A percentile compares a stretch with the other conserved stretches of the same genome.
These are phyloP conservation scores for Populus simonii DNA, from an alignment of 345 rosid species.

Conservation along the genomic window DNA sequence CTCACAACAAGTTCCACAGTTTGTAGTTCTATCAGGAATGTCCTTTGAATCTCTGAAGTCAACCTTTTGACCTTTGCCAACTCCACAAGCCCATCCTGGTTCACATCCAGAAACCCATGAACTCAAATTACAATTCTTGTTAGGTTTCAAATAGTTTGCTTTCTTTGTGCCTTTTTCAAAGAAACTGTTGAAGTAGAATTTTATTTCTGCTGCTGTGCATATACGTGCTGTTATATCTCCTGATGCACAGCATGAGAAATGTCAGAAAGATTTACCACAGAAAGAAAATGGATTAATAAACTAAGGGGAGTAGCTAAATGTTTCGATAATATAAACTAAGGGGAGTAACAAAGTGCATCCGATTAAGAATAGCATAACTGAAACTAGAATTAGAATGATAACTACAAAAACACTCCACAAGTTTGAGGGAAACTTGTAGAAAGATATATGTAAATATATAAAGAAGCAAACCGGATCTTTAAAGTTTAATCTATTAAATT, in stretches of 20 bases:
- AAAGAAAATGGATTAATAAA: not conserved
- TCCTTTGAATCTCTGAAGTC: constrained; percentile 52
- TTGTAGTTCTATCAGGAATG: constrained; percentile 51
- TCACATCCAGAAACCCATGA: constrained; percentile 96
- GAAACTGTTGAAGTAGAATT: constrained; percentile 68
- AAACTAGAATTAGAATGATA: not conserved
- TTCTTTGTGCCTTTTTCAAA: constrained; percentile 36
- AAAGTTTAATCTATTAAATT: not conserved
- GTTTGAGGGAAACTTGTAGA: not conserved
- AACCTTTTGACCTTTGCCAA: constrained; percentile 35
- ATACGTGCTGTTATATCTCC: constrained; percentile 69
- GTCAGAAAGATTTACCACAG: not conserved
- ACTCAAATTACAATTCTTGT: constrained; percentile 82
- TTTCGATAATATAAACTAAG: not conserved
- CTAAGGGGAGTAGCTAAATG: not conserved
- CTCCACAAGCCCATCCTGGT: constrained; percentile 95
- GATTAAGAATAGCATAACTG: not conserved
- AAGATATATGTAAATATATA: not conserved
- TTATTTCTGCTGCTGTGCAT: constrained; percentile 88
- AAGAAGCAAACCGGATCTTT: not conserved
- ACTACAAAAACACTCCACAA: not conserved
- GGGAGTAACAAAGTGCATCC: not conserved
- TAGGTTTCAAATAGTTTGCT: constrained; percentile 60
- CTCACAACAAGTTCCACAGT: constrained; percentile 69
- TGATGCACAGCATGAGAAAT: constrained; percentile 25